These are phyloP conservation scores for Nyctanthes arbortristis DNA, from an alignment of 257 asterid species.

Conservation along the genomic window DNA sequence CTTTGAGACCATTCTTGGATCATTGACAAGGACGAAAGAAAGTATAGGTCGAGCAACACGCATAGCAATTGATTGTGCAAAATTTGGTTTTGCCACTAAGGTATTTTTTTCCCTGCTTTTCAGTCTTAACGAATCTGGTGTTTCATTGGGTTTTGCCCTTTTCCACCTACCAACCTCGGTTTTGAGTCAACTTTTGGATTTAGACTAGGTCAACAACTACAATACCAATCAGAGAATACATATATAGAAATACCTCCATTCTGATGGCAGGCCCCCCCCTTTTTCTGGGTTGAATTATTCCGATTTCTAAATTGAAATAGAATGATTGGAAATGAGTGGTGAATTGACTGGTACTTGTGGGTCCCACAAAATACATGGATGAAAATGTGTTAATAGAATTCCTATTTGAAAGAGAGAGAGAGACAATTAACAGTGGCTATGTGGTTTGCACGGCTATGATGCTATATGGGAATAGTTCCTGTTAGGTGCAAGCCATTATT, in stretches of 20 bases:
- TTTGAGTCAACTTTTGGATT: background rate
- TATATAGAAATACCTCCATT: background rate
- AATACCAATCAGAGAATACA: background rate
- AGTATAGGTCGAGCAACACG: conserved; percentile 85
- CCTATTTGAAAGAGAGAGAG: too few relatives aligned
- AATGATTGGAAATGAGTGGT: too few relatives aligned
- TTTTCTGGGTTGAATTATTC: too few relatives aligned
- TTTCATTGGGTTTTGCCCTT: conserved; percentile 8
- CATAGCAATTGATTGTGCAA: conserved; percentile 85
- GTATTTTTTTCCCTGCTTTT: conserved; percentile 39
- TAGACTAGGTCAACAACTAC: too few relatives aligned
- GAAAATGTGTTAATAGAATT: too few relatives aligned
- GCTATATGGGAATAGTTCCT: background rate
- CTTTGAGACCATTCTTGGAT: conserved; percentile 67
- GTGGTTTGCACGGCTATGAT: background rate
- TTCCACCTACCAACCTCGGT: background rate
- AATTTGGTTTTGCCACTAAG: conserved; percentile 81
- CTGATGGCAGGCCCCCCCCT: too few relatives aligned
- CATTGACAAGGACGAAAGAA: conserved; percentile 84
- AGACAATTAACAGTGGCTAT: too few relatives aligned
- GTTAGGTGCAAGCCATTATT: background rate
- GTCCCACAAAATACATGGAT: too few relatives aligned
- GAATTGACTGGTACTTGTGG: too few relatives aligned
- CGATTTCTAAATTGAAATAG: too few relatives aligned
- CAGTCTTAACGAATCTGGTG: background rate